Evolutionary conservation across 2,329 filamentous ascomycete genomes (phyloP).

Genomic region (Epichloe elymi): DNA sequence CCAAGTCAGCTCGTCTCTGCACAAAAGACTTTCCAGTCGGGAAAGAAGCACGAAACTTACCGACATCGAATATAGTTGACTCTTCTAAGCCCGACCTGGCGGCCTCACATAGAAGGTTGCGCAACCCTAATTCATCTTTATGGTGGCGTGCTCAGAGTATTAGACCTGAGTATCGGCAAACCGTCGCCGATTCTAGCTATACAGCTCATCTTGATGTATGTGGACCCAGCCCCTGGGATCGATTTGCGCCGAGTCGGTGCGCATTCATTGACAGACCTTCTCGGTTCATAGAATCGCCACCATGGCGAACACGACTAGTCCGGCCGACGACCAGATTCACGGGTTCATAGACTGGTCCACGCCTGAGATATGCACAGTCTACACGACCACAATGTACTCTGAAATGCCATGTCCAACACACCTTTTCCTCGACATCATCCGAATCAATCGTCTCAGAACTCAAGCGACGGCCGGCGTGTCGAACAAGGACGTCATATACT

Average conservation of each 20-base stretch:
- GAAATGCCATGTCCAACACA: slow-evolving; percentile 4
- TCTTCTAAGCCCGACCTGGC: slow-evolving; percentile 3
- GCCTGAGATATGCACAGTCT: background rate
- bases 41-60: background rate
- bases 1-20: background rate
- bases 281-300: background rate
- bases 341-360: slow-evolving; percentile 1
- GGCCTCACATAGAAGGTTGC: slow-evolving; percentile 3
- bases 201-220: slow-evolving; percentile 4
- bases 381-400: slow-evolving; percentile 1
- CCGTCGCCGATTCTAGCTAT: slow-evolving; percentile 4
- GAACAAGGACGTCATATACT: background rate
- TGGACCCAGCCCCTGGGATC: background rate
- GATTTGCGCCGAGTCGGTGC: background rate
- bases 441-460: slow-evolving; percentile 1
- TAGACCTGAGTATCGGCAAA: slow-evolving; percentile 1
- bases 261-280: background rate
- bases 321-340: slow-evolving; percentile 1
- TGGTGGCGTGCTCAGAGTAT: slow-evolving; percentile 1
- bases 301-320: slow-evolving; percentile 4
- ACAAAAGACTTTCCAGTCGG: too few species aligned
- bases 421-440: slow-evolving; percentile 2
- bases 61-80: background rate
- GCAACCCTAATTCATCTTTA: slow-evolving; percentile 2
- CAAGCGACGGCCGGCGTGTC: background rate